A percentile compares a stretch with the other conserved stretches of the same genome.
phyloP scores from a whole-genome alignment of 306 rosid genomes.

The Senna tora region DNA sequence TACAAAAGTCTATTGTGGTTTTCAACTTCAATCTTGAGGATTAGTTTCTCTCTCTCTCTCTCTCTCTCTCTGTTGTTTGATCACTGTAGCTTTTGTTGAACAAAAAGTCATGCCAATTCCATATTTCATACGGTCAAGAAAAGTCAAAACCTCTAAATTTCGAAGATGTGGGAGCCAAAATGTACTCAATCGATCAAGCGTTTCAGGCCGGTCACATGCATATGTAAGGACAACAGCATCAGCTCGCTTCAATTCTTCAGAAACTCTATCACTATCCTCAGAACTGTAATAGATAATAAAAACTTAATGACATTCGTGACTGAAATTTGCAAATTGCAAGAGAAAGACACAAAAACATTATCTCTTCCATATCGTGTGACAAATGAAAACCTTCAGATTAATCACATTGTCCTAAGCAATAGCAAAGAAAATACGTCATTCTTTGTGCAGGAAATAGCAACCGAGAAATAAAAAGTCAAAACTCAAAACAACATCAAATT shows the following conservation, averaged over 20 bases:
- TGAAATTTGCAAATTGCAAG: not conserved
- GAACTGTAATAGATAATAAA: conserved; percentile 47
- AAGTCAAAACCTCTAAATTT: conserved; percentile 71
- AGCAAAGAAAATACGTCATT: not conserved
- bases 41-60: not conserved
- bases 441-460: too few relatives aligned
- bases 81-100: not conserved
- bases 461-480: too few relatives aligned
- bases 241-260: conserved; percentile 92
- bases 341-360: not conserved
- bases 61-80: too few relatives aligned
- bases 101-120: not conserved
- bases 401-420: not conserved
- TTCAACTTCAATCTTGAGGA: not conserved
- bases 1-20: not conserved
- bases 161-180: conserved; percentile 98
- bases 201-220: conserved; percentile 87
- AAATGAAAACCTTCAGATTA: not conserved
- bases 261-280: conserved; percentile 79
- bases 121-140: not conserved
- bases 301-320: not conserved
- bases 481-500: too few relatives aligned
- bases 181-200: conserved; percentile 80
- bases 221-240: conserved; percentile 94
- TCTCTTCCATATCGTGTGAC: not conserved